Conservation (phyloP, 2,329 filamentous ascomycete genomes). For the Septoria petroselini region DNA sequence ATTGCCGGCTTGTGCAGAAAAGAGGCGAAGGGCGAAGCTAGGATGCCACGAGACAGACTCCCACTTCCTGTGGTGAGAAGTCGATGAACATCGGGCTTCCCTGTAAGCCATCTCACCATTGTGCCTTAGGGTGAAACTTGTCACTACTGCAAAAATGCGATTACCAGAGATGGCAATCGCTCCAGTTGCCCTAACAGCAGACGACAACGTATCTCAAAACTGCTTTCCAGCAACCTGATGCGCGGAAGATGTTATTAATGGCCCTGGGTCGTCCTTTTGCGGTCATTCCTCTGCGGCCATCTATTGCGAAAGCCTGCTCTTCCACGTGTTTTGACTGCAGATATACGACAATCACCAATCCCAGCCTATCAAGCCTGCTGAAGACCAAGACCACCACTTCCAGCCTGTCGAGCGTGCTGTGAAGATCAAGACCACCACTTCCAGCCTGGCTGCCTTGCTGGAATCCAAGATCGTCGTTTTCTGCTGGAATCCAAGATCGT, state of each 20-base stretch:
- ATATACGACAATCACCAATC: not conserved
- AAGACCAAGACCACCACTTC: not conserved
- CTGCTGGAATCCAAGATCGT: too few species aligned
- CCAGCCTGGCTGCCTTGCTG: too few species aligned
- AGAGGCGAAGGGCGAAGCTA: not conserved
- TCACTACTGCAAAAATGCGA: conserved; percentile 2
- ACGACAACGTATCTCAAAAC: not conserved
- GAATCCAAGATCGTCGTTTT: too few species aligned
- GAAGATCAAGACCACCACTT: too few species aligned
- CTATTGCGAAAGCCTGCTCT: not conserved
- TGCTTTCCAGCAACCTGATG: not conserved
- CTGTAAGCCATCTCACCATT: not conserved
- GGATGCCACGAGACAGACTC: not conserved
- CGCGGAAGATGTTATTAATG: not conserved
- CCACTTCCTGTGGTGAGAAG: not conserved
- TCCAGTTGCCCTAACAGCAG: not conserved
- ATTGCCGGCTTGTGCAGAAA: not conserved
- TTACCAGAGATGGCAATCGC: conserved; percentile 1
- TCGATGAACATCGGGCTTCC: not conserved
- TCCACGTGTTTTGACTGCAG: not conserved
- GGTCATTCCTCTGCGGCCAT: too few species aligned
- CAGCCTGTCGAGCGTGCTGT: not conserved
- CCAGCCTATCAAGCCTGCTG: too few species aligned
- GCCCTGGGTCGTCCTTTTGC: not conserved
- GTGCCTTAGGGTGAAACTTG: not conserved